These are phyloP conservation scores for Fusarium neocosmosporiellum DNA, from an alignment of 2,329 filamentous ascomycete species.

Conservation along the genomic window DNA sequence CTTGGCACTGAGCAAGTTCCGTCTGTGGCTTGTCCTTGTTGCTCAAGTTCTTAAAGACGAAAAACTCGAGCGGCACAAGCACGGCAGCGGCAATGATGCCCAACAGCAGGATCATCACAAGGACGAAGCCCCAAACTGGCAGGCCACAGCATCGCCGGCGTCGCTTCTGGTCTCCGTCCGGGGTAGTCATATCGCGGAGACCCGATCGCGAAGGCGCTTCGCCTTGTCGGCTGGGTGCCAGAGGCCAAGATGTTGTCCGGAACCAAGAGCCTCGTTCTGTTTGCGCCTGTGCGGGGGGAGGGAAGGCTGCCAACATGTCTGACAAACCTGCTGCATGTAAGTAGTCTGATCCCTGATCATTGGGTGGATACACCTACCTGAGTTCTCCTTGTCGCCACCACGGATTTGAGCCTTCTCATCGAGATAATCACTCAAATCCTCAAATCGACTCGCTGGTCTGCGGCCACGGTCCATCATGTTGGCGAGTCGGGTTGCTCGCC, in stretches of 20 bases:
- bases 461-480: conserved; percentile 88
- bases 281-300: conserved; percentile 64
- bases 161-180: conserved; percentile 46
- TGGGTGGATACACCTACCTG: conserved; percentile 47
- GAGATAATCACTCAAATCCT: conserved; percentile 64
- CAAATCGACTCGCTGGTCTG: conserved; percentile 69
- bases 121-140: conserved; percentile 80
- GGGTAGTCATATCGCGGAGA: conserved; percentile 29
- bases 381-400: conserved; percentile 54
- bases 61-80: conserved; percentile 77
- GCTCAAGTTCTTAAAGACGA: conserved; percentile 66
- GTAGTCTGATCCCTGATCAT: conserved; percentile 50
- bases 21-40: conserved; percentile 51
- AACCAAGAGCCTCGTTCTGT: conserved; percentile 59
- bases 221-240: conserved; percentile 48
- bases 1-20: conserved; percentile 65
- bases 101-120: conserved; percentile 72
- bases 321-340: conserved; percentile 66
- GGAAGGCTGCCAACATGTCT: conserved; percentile 74
- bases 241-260: conserved; percentile 61
- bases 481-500: conserved; percentile 86
- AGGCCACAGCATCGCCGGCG: conserved; percentile 84
- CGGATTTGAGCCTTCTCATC: conserved; percentile 54
- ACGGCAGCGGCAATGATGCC: conserved; percentile 83
- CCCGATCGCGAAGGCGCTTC: conserved; percentile 36